Conservation (phyloP, 192 early-diverging fungal genomes). For the Nowakowskiella sp. region DNA sequence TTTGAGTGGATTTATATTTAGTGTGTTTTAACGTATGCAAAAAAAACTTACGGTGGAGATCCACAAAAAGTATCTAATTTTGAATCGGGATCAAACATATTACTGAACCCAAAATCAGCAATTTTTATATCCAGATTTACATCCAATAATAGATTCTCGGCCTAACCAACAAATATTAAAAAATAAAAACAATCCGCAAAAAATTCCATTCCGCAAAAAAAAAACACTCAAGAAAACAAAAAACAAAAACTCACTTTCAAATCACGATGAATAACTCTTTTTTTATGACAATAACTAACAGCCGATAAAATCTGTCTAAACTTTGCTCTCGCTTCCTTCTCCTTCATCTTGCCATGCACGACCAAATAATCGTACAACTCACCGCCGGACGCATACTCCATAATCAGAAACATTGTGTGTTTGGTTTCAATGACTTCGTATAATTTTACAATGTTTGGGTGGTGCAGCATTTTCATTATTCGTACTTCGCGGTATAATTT, state of each 20-base stretch:
- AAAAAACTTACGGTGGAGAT: slow-evolving; percentile 45
- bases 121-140: slow-evolving; percentile 54
- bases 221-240: neutral
- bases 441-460: slow-evolving; percentile 81
- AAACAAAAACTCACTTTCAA: slow-evolving; percentile 34
- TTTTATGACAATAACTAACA: slow-evolving; percentile 56
- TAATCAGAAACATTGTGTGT: slow-evolving; percentile 82
- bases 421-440: slow-evolving; percentile 86
- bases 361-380: slow-evolving; percentile 95
- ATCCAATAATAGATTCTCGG: slow-evolving; percentile 57
- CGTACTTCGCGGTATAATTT: slow-evolving; percentile 60
- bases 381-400: slow-evolving; percentile 90
- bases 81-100: slow-evolving; percentile 46
- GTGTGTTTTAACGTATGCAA: neutral
- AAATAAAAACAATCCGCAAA: slow-evolving; percentile 12
- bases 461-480: slow-evolving; percentile 65
- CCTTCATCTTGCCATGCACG: slow-evolving; percentile 69
- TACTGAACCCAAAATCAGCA: slow-evolving; percentile 57
- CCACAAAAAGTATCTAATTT: slow-evolving; percentile 60
- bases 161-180: slow-evolving; percentile 26
- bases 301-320: slow-evolving; percentile 55
- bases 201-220: too few relatives aligned
- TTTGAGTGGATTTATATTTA: neutral
- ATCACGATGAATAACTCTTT: slow-evolving; percentile 54
- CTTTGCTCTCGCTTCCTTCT: slow-evolving; percentile 53